These are phyloP conservation scores for Porogramme epimiltina DNA, from an alignment of 1,284 basidiomycete genomes.

Conservation along the genomic window DNA sequence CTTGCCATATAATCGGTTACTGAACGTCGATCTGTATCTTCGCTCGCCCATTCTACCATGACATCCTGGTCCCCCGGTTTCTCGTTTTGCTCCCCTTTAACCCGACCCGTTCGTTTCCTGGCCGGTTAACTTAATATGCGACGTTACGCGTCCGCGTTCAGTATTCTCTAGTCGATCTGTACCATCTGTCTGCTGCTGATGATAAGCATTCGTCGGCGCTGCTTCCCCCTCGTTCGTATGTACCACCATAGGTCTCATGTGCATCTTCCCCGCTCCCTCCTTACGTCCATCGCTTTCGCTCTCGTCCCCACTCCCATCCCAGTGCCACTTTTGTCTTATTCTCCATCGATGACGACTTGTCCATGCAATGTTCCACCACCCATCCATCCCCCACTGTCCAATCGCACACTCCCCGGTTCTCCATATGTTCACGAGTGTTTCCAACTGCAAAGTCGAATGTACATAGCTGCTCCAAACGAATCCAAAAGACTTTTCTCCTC, in stretches of 20 bases:
- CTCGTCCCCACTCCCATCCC: not conserved
- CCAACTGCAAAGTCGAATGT: too few species aligned
- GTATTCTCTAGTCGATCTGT: constrained; percentile 12
- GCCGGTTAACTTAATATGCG: constrained; percentile 13
- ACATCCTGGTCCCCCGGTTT: not conserved
- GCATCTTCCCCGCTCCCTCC: not conserved
- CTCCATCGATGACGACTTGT: not conserved
- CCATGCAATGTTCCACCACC: not conserved
- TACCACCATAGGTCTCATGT: too few species aligned
- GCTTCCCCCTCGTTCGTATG: too few species aligned
- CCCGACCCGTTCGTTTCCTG: not conserved
- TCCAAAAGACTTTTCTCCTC: too few species aligned
- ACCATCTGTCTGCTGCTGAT: constrained; percentile 11
- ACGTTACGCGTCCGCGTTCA: not conserved
- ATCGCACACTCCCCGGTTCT: too few species aligned
- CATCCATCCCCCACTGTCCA: not conserved
- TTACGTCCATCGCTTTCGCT: constrained; percentile 2
- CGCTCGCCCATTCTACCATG: not conserved
- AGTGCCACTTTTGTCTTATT: not conserved
- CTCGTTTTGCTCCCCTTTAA: not conserved
- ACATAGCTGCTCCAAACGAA: too few species aligned
- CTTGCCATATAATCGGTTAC: constrained; percentile 24
- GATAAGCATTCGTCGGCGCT: too few species aligned
- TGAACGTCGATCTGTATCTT: not conserved
- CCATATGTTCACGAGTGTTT: too few species aligned